Evolutionary conservation across 345 rosid species (phyloP).

Genomic region (Lepidium africanum): DNA sequence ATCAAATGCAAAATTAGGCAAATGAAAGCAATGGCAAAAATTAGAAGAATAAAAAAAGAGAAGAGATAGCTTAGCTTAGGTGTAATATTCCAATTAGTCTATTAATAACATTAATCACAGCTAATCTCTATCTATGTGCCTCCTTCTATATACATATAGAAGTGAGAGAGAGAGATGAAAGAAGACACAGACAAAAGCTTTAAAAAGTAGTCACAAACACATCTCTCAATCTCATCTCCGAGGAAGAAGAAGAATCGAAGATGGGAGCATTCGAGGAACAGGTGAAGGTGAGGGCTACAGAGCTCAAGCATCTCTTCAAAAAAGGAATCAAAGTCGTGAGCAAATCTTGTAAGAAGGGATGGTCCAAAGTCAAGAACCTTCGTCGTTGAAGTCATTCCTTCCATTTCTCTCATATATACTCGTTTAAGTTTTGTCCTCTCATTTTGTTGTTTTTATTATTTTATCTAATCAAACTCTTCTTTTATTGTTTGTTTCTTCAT

Average conservation of each 20-base stretch:
- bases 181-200: not conserved
- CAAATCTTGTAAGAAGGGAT: slow-evolving; percentile 81
- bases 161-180: not conserved
- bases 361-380: slow-evolving; percentile 72
- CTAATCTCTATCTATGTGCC: not conserved
- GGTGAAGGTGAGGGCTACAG: slow-evolving; percentile 72
- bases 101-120: not conserved
- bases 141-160: not conserved
- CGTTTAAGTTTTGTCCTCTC: not conserved
- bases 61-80: slow-evolving; percentile 11
- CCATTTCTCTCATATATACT: not conserved
- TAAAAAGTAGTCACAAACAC: not conserved
- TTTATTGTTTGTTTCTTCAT: not conserved
- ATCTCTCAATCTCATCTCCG: not conserved
- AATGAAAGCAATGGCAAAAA: not conserved
- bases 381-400: slow-evolving; percentile 35
- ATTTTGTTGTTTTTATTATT: not conserved
- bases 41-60: slow-evolving; percentile 6
- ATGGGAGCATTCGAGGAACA: slow-evolving; percentile 77
- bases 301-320: slow-evolving; percentile 52
- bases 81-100: slow-evolving; percentile 1
- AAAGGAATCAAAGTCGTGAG: slow-evolving; percentile 71
- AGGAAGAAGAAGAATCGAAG: not conserved
- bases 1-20: no score
- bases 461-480: not conserved